A percentile compares a stretch with the other conserved stretches of the same genome.
Evolutionary conservation across 1,139 yeast species (phyloP).

Genomic region (Yamadazyma songkhlaensis): DNA sequence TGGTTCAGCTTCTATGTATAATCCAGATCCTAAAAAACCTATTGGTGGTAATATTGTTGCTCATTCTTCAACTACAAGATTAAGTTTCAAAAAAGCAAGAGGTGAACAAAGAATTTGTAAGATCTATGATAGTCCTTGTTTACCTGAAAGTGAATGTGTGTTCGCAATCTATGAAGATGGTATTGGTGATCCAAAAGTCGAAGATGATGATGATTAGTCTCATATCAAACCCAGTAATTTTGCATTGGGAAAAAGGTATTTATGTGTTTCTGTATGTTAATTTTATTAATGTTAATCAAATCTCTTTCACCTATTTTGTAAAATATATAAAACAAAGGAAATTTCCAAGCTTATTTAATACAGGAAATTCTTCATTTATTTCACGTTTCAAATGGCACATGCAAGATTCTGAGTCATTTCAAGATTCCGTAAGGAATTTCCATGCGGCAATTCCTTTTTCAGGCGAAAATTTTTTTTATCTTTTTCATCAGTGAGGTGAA

Average conservation of each 20-base stretch:
- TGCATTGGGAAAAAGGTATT: too few relatives aligned
- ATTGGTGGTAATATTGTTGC: conserved; percentile 99
- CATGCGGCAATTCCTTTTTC: conserved; percentile 5
- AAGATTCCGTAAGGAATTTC: too few relatives aligned
- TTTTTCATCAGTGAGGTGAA: conserved; percentile 30
- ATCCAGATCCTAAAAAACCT: conserved; percentile 98
- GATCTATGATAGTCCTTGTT: conserved; percentile 91
- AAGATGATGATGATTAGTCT: conserved; percentile 41
- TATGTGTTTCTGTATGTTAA: too few relatives aligned
- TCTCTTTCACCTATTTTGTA: too few relatives aligned
- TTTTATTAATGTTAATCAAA: too few relatives aligned
- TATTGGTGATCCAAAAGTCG: conserved; percentile 89
- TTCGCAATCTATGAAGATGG: conserved; percentile 98
- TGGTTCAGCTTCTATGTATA: conserved; percentile 77
- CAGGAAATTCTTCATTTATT: too few relatives aligned
- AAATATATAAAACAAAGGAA: too few relatives aligned
- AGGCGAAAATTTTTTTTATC: conserved; percentile 24
- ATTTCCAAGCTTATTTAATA: too few relatives aligned
- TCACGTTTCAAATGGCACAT: too few relatives aligned
- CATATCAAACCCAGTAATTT: not conserved
- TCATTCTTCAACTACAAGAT: conserved; percentile 91
- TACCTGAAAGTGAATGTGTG: conserved; percentile 92
- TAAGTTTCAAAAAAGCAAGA: conserved; percentile 84
- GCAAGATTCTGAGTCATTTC: too few relatives aligned
- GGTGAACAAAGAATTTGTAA: conserved; percentile 93